These are phyloP conservation scores for Microthyrium microscopicum DNA, from an alignment of 2,329 filamentous ascomycete genomes.

Conservation along the genomic window DNA sequence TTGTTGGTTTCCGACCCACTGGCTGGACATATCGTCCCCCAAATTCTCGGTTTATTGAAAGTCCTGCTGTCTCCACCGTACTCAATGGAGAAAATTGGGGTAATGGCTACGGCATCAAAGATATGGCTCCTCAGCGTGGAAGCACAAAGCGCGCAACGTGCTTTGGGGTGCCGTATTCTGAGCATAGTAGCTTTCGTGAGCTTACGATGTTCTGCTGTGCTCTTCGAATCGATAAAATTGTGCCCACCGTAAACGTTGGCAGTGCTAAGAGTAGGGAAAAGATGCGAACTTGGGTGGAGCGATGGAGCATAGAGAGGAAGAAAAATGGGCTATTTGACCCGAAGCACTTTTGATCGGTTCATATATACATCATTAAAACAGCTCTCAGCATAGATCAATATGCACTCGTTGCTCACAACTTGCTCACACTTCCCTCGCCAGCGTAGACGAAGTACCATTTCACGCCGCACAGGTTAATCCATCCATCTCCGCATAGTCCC, in stretches of 20 bases:
- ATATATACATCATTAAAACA: too few relatives aligned
- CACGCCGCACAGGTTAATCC: conserved; percentile 22
- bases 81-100: conserved; percentile 58
- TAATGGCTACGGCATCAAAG: conserved; percentile 50
- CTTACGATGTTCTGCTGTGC: conserved; percentile 85
- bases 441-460: conserved; percentile 20
- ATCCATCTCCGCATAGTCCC: conserved; percentile 17
- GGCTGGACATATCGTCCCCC: conserved; percentile 86
- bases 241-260: conserved; percentile 85
- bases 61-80: conserved; percentile 46
- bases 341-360: conserved; percentile 15
- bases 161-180: conserved; percentile 88
- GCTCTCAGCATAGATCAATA: too few relatives aligned
- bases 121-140: conserved; percentile 68
- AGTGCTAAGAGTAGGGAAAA: conserved; percentile 44
- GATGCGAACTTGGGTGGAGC: conserved; percentile 51
- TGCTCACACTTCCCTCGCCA: background rate
- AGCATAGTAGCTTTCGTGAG: conserved; percentile 91
- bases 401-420: too few relatives aligned
- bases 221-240: conserved; percentile 70
- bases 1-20: conserved; percentile 81
- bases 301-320: conserved; percentile 44
- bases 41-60: conserved; percentile 42
- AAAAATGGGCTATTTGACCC: conserved; percentile 41
- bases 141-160: conserved; percentile 70